These are phyloP conservation scores for Candida awuae DNA, from an alignment of 805 yeast genomes.

Conservation along the genomic window DNA sequence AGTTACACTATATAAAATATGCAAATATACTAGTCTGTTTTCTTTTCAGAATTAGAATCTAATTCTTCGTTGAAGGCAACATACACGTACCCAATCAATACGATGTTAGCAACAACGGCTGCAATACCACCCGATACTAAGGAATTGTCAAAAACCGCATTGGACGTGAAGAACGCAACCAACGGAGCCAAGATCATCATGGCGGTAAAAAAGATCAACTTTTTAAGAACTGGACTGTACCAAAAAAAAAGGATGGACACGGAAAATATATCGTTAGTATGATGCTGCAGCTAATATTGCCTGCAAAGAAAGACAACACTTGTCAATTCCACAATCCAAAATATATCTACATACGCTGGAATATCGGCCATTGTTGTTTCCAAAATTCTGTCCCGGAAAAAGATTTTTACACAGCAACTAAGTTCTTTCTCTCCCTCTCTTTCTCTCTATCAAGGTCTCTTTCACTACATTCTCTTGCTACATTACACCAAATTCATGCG, in stretches of 20 bases:
- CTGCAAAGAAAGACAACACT: too few species aligned
- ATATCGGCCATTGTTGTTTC: constrained; percentile 28
- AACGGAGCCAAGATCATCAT: constrained; percentile 70
- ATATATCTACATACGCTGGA: constrained; percentile 26
- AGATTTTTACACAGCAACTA: too few species aligned
- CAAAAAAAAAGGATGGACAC: background rate
- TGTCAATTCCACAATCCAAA: too few species aligned
- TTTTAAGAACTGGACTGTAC: constrained; percentile 51
- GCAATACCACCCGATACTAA: constrained; percentile 74
- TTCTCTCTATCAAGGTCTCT: background rate
- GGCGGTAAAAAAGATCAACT: constrained; percentile 65
- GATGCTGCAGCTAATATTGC: too few species aligned
- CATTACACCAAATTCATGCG: background rate
- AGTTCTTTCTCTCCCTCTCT: too few species aligned
- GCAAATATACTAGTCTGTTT: constrained; percentile 3
- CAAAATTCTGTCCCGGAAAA: background rate
- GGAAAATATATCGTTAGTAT: background rate
- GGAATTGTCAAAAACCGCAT: constrained; percentile 37
- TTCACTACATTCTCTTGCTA: background rate
- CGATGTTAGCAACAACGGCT: constrained; percentile 67
- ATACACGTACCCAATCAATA: constrained; percentile 61
- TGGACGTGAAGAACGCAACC: constrained; percentile 44
- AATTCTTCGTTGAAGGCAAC: constrained; percentile 67
- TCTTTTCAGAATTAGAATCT: constrained; percentile 27
- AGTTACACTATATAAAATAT: background rate